phyloP scores from a whole-genome alignment of 1,139 yeast genomes.

The Yamadazyma diddensiae region DNA sequence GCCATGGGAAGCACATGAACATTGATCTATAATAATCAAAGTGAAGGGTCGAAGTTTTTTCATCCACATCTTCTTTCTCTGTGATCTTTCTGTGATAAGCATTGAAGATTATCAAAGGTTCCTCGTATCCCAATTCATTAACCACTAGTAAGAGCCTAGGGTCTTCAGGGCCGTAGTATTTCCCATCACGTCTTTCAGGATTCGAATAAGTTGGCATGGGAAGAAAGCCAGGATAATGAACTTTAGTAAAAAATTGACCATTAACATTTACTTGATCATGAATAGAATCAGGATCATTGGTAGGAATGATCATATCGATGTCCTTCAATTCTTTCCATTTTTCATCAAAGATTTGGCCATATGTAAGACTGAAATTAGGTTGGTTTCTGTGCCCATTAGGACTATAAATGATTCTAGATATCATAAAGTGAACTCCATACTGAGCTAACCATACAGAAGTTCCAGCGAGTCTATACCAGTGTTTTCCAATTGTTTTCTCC shows the following conservation, averaged over 20 bases:
- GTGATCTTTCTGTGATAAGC: conserved; percentile 26
- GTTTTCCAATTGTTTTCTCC: conserved; percentile 15
- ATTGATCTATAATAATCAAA: conserved; percentile 24
- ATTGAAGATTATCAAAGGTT: conserved; percentile 37
- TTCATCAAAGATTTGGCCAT: conserved; percentile 26
- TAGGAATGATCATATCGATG: conserved; percentile 22
- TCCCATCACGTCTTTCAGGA: conserved; percentile 17
- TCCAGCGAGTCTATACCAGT: conserved; percentile 33
- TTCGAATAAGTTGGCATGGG: conserved; percentile 35
- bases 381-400: conserved; percentile 18
- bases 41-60: conserved; percentile 16
- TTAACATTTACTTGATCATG: conserved; percentile 12
- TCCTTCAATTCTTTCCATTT: conserved; percentile 26
- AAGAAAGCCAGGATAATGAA: conserved; percentile 30
- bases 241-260: conserved; percentile 16
- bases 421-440: conserved; percentile 31
- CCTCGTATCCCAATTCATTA: conserved; percentile 31
- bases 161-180: conserved; percentile 43
- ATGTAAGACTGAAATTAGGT: conserved; percentile 25
- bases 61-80: conserved; percentile 15
- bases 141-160: conserved; percentile 35
- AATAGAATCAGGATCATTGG: conserved; percentile 18
- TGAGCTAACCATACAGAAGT: conserved; percentile 33
- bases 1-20: conserved; percentile 35
- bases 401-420: conserved; percentile 28